Conservation (phyloP, 192 early-diverging fungal genomes). For the Chytriomyces sp. region DNA sequence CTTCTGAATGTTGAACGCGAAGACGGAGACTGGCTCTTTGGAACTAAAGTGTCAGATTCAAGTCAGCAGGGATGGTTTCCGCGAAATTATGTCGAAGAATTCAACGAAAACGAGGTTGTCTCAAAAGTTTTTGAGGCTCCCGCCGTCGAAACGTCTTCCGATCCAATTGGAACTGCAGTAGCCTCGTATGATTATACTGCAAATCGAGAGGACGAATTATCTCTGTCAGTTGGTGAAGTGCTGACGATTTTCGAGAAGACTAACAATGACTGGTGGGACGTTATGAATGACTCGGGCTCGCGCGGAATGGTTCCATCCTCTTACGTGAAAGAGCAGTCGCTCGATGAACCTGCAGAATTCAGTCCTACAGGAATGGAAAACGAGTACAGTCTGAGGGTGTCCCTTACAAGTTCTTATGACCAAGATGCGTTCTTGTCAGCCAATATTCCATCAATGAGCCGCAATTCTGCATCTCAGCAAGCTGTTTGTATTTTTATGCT, state of each 20-base stretch:
- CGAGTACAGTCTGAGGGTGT: conserved; percentile 30
- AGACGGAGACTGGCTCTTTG: conserved; percentile 73
- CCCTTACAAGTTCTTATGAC: background rate
- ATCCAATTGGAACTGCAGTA: conserved; percentile 32
- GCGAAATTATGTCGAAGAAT: conserved; percentile 57
- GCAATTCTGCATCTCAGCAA: conserved; percentile 22
- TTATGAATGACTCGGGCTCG: conserved; percentile 39
- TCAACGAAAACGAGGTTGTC: conserved; percentile 43
- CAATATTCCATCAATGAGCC: conserved; percentile 14
- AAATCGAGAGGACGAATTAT: conserved; percentile 51
- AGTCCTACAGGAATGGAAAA: background rate
- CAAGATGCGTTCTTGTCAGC: conserved; percentile 7
- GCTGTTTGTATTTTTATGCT: conserved; percentile 14
- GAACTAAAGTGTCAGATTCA: conserved; percentile 41
- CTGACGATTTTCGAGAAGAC: conserved; percentile 49
- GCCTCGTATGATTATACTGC: conserved; percentile 52
- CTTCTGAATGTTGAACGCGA: conserved; percentile 64
- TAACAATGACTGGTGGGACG: conserved; percentile 55
- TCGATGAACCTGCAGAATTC: background rate
- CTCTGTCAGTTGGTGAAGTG: conserved; percentile 41
- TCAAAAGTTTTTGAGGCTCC: conserved; percentile 4
- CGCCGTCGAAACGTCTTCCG: background rate
- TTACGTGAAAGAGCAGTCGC: conserved; percentile 40
- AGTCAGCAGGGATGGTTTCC: conserved; percentile 65
- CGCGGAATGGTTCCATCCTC: conserved; percentile 56